These are phyloP conservation scores for Hydrangea macrophylla DNA, from an alignment of 148 eudicot species.

Conservation along the genomic window DNA sequence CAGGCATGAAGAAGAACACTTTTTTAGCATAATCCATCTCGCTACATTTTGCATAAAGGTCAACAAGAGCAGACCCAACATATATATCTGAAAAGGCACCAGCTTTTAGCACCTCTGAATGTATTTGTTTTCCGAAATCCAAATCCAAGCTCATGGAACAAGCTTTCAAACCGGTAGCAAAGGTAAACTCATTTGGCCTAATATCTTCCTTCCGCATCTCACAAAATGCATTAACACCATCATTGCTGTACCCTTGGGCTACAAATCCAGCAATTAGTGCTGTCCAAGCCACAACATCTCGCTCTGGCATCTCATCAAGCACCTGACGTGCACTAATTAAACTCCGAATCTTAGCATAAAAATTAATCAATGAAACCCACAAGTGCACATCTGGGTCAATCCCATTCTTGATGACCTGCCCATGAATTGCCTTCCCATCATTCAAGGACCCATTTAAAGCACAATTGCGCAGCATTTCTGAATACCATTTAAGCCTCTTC, in stretches of 20 bases:
- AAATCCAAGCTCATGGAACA: constrained; percentile 27
- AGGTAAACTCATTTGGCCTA: constrained; percentile 32
- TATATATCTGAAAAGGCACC: constrained; percentile 29
- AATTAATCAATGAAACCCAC: constrained; percentile 44
- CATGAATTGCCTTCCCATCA: constrained; percentile 37
- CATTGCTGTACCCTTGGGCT: constrained; percentile 26
- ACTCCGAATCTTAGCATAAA: constrained; percentile 36
- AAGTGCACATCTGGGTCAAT: constrained; percentile 37
- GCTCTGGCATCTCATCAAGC: constrained; percentile 35
- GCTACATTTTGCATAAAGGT: constrained; percentile 43
- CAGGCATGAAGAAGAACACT: constrained; percentile 34
- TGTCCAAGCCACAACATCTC: constrained; percentile 51
- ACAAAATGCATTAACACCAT: constrained; percentile 29
- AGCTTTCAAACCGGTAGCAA: constrained; percentile 36
- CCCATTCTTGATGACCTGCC: constrained; percentile 30
- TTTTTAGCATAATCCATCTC: constrained; percentile 35
- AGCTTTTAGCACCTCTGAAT: constrained; percentile 32
- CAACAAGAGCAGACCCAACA: constrained; percentile 44
- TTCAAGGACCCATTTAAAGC: constrained; percentile 15
- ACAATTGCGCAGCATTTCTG: constrained; percentile 26
- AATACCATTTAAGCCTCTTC: constrained; percentile 31
- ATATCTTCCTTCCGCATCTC: constrained; percentile 41
- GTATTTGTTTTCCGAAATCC: constrained; percentile 42
- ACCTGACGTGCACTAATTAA: constrained; percentile 26
- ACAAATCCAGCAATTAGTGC: constrained; percentile 40